Conservation (phyloP, 352 stramenopile species). For the Globisporangium uncinulatum region DNA sequence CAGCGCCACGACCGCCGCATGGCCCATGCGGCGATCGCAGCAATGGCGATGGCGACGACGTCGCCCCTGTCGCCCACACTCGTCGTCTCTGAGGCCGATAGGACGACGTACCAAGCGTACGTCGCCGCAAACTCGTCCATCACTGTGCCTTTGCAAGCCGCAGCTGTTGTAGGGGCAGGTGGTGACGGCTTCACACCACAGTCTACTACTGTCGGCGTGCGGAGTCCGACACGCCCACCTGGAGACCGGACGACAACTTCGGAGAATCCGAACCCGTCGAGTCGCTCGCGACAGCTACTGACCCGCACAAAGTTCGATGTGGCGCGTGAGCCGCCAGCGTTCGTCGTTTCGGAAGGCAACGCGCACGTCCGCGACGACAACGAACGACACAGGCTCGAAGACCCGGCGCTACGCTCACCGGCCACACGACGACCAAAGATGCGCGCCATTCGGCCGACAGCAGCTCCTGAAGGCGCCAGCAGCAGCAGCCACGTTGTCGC, state of each 20-base stretch:
- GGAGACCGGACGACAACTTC: not conserved
- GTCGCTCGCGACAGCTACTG: slow-evolving; percentile 1
- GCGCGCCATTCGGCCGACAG: not conserved
- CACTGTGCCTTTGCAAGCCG: slow-evolving; percentile 2
- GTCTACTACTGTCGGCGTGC: not conserved
- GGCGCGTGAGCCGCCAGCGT: slow-evolving; percentile 26
- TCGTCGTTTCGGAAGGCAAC: slow-evolving; percentile 31
- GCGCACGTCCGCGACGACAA: slow-evolving; percentile 17
- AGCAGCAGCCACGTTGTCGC: not conserved
- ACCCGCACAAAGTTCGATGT: slow-evolving; percentile 41
- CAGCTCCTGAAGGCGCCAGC: no score
- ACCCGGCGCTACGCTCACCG: slow-evolving; percentile 24
- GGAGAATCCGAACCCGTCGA: not conserved
- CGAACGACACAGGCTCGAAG: slow-evolving; percentile 5
- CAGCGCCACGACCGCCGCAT: slow-evolving; percentile 18
- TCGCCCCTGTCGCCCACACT: slow-evolving; percentile 6
- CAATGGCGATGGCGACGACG: slow-evolving; percentile 18
- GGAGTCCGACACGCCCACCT: slow-evolving; percentile 13
- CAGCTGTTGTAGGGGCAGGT: not conserved
- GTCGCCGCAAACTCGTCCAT: slow-evolving; percentile 33
- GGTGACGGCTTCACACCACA: not conserved
- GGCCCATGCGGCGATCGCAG: slow-evolving; percentile 25
- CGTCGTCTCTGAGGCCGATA: slow-evolving; percentile 8
- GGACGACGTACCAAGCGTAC: slow-evolving; percentile 29
- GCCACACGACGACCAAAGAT: slow-evolving; percentile 19